These are phyloP conservation scores for Trichosporon faecale DNA, from an alignment of 1,284 basidiomycete genomes.

Conservation along the genomic window DNA sequence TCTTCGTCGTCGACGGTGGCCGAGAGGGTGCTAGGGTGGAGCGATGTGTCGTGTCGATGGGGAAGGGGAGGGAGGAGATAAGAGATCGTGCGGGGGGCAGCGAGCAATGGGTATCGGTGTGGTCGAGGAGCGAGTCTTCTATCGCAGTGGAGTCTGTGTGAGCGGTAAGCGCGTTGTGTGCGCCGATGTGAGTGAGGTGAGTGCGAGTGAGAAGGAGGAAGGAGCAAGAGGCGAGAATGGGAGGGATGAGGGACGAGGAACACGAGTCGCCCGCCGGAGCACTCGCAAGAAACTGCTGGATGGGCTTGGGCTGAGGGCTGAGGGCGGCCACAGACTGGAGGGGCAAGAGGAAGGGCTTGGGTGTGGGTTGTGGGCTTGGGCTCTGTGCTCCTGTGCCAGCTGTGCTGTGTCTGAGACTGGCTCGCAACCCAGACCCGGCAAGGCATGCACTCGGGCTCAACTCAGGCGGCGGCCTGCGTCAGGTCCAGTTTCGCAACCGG, in stretches of 20 bases:
- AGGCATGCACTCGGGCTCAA: background rate
- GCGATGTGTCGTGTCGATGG: background rate
- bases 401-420: background rate
- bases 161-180: background rate
- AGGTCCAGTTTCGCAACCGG: background rate
- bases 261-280: background rate
- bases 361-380: background rate
- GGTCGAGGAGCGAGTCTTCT: background rate
- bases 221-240: background rate
- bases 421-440: background rate
- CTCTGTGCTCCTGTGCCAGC: background rate
- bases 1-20: background rate
- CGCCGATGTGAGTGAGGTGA: background rate
- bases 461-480: background rate
- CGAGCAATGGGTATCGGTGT: background rate
- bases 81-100: background rate
- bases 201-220: background rate
- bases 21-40: background rate
- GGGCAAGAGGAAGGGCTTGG: background rate
- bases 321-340: too few relatives aligned
- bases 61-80: background rate
- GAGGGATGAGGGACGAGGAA: background rate
- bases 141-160: background rate
- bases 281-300: conserved; percentile 1
- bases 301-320: background rate